These are phyloP conservation scores for Penicillium odoratum DNA, from an alignment of 495 filamentous ascomycete species.

Conservation along the genomic window DNA sequence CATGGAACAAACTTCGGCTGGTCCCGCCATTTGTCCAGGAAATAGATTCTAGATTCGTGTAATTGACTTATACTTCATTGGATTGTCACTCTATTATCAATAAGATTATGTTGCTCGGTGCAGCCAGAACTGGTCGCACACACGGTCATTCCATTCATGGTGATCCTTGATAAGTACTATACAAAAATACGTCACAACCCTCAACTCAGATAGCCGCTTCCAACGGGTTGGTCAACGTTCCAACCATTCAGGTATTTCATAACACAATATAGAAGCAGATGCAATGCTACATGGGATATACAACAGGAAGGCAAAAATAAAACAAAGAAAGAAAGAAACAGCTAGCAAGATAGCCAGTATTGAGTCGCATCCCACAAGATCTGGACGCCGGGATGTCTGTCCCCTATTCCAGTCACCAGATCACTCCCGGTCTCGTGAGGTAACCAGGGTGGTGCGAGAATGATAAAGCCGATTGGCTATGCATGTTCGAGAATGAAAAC, in stretches of 20 bases:
- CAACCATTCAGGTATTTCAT: constrained; percentile 9
- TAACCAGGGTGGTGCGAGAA: background rate
- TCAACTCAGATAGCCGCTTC: background rate
- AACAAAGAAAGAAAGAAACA: background rate
- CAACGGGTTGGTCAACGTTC: background rate
- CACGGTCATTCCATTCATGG: constrained; percentile 18
- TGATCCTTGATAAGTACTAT: constrained; percentile 16
- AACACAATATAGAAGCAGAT: constrained; percentile 14
- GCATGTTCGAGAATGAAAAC: constrained; percentile 1
- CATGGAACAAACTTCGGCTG: constrained; percentile 21
- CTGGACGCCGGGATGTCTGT: background rate
- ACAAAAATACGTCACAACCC: constrained; percentile 12
- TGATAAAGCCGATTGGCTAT: background rate
- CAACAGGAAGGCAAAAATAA: constrained; percentile 9
- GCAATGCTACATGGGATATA: constrained; percentile 23
- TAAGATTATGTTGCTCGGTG: constrained; percentile 8
- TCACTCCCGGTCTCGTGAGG: background rate
- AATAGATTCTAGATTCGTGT: background rate
- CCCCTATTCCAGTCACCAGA: background rate
- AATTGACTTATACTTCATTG: background rate
- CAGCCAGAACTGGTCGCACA: constrained; percentile 16
- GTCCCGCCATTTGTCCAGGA: constrained; percentile 6
- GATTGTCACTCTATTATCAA: background rate
- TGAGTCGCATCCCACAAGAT: too few species aligned
- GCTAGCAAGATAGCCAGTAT: too few species aligned